Evolutionary conservation across 164 flowering plant genomes (phyloP).

Genomic region (Macadamia integrifolia): DNA sequence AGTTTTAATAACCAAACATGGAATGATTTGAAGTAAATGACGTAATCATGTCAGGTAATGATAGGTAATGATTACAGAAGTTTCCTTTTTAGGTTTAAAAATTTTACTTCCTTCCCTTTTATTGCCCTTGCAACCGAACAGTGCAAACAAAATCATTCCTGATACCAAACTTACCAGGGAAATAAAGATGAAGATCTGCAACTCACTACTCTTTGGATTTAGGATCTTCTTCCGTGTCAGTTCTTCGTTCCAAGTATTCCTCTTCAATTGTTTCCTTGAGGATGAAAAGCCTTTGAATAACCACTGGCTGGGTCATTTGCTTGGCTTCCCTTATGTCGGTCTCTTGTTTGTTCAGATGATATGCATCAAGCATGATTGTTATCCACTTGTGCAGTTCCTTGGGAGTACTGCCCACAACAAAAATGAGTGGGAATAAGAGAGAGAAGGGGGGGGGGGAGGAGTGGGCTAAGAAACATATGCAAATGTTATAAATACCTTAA

Average conservation of each 20-base stretch:
- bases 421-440: background rate
- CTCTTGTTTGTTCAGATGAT: constrained; percentile 74
- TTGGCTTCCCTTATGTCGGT: constrained; percentile 84
- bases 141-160: background rate
- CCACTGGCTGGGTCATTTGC: constrained; percentile 64
- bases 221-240: constrained; percentile 21
- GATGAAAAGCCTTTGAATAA: constrained; percentile 74
- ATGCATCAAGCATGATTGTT: constrained; percentile 83
- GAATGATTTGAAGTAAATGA: too few relatives aligned
- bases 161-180: background rate
- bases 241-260: constrained; percentile 51
- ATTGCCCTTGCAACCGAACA: too few relatives aligned
- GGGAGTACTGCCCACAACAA: constrained; percentile 56
- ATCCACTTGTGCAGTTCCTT: constrained; percentile 94
- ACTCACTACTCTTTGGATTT: constrained; percentile 28
- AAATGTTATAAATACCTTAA: too few relatives aligned
- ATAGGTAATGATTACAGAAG: too few relatives aligned
- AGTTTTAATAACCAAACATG: too few relatives aligned
- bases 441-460: background rate
- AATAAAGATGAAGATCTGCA: background rate
- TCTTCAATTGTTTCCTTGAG: constrained; percentile 81
- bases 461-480: too few relatives aligned
- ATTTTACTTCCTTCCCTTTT: too few relatives aligned
- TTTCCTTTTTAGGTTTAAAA: too few relatives aligned
- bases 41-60: too few relatives aligned